phyloP scores from a whole-genome alignment of 352 stramenopile species.

The Phytophthora citrophthora region DNA sequence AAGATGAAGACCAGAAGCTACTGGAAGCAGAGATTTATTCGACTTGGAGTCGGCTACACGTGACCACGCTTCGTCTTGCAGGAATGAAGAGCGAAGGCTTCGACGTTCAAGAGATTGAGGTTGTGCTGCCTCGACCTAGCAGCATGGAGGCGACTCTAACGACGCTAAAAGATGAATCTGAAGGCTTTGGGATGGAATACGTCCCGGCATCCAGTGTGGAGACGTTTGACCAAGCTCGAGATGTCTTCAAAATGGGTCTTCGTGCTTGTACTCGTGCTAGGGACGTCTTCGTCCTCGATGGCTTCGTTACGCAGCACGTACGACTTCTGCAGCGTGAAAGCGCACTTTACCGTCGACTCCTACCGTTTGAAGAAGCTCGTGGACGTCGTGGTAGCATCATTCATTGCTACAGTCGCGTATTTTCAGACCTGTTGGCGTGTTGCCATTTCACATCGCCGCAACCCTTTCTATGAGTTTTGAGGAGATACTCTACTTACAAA shows the following conservation, averaged over 20 bases:
- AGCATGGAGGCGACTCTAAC: constrained; percentile 39
- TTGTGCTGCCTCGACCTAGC: constrained; percentile 23
- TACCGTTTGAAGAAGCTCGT: constrained; percentile 56
- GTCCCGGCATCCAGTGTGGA: constrained; percentile 28
- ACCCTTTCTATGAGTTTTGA: too few species aligned
- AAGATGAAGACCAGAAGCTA: constrained; percentile 32
- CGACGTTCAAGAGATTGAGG: background rate
- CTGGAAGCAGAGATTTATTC: constrained; percentile 51
- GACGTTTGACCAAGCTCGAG: constrained; percentile 57
- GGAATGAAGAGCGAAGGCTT: constrained; percentile 34
- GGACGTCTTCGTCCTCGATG: constrained; percentile 61
- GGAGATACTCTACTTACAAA: too few species aligned
- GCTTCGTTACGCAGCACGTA: constrained; percentile 74
- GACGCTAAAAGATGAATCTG: constrained; percentile 2
- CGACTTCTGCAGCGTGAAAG: constrained; percentile 66
- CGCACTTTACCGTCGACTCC: constrained; percentile 56
- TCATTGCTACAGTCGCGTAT: too few species aligned
- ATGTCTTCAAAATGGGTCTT: constrained; percentile 72
- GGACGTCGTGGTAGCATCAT: constrained; percentile 47
- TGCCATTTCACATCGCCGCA: too few species aligned
- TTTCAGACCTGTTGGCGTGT: too few species aligned
- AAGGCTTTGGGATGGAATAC: constrained; percentile 38
- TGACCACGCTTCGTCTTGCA: constrained; percentile 52
- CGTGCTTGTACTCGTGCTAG: constrained; percentile 48
- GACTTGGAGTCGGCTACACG: constrained; percentile 61